Evolutionary conservation across 1,284 basidiomycete genomes (phyloP), one percentile per base, ranked within the genome.

Genomic region (Melampsora americana): DNA sequence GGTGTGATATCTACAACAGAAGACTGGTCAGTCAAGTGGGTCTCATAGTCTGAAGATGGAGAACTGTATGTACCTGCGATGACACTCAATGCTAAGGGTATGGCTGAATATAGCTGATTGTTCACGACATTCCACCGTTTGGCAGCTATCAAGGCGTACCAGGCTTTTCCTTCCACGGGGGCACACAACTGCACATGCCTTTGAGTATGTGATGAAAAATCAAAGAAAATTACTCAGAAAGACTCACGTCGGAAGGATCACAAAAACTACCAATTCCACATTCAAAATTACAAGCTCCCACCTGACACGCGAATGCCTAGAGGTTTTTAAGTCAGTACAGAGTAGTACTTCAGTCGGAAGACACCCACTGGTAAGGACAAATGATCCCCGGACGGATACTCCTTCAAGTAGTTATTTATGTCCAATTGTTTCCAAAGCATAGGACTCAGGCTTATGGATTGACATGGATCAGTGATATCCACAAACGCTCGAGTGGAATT

Each of bases 201-300:
- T 53, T 53, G 14, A 53, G 50, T 20, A 53, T 2, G 2, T 23
- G 14, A 53, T 20, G 23, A 53, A 53, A 53, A 53, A 16, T 5
- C 3, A 5, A 53, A 16, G 23, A 16, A 48, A 48, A 48, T 48
- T 48, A 53, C 16, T 53, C 50, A 5, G 23, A 53, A 18, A 23
- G 16, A 53, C 50, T 53, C 50, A 53, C 50, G 23, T 53, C 50
- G 3, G 50, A 53, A 53, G 72, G 72, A 48, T 68, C 59, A 26
- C 72, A 75, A 48, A 61, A 42, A 26, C 44, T 28, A 2, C 72
- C 72, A 28, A 75, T 68, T 48, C 72, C 72, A 39, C 72, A 75
- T 61, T 75, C 46, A 56, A 75, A 75, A 62, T 75, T 65, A 26
- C 53, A 60, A 26, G 39, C 66, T 30, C 72, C 72, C 59, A 48